These are phyloP conservation scores for Penicillium sp. DNA, from an alignment of 2,329 filamentous ascomycete species.

Conservation along the genomic window DNA sequence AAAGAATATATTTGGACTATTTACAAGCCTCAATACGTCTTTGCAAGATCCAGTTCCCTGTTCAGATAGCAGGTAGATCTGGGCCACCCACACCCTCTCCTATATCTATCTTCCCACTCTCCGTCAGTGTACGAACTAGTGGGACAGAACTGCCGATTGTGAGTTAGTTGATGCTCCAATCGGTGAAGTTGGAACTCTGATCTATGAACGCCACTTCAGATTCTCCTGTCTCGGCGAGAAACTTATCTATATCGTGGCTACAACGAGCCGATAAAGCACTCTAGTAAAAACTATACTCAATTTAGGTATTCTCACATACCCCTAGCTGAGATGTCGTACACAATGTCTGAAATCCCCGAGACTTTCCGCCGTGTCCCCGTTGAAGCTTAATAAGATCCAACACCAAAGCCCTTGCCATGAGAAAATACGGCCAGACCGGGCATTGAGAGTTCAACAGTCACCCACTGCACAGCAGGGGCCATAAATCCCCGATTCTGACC, in stretches of 20 bases:
- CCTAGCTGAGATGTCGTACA: slow-evolving; percentile 9
- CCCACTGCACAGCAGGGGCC: slow-evolving; percentile 6
- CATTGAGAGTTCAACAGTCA: slow-evolving; percentile 1
- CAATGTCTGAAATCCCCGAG: slow-evolving; percentile 1
- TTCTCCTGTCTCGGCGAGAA: neutral
- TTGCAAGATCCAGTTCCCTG: neutral
- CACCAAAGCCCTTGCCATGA: neutral
- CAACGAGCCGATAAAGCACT: neutral
- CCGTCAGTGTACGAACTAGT: slow-evolving; percentile 2
- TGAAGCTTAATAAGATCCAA: neutral
- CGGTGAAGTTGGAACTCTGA: slow-evolving; percentile 9
- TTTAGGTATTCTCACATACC: neutral
- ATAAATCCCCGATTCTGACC: neutral
- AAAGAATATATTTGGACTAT: neutral
- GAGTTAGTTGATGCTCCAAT: slow-evolving; percentile 5
- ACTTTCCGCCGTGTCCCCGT: slow-evolving; percentile 10
- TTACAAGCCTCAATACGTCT: neutral
- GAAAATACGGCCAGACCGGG: neutral
- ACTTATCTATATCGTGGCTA: neutral
- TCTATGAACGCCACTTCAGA: neutral
- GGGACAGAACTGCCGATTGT: neutral
- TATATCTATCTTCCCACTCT: neutral
- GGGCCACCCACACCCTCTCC: neutral
- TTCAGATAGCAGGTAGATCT: neutral
- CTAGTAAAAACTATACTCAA: neutral